phyloP scores from a whole-genome alignment of 2,329 filamentous ascomycete genomes.

The Neofusicoccum umdonicola region DNA sequence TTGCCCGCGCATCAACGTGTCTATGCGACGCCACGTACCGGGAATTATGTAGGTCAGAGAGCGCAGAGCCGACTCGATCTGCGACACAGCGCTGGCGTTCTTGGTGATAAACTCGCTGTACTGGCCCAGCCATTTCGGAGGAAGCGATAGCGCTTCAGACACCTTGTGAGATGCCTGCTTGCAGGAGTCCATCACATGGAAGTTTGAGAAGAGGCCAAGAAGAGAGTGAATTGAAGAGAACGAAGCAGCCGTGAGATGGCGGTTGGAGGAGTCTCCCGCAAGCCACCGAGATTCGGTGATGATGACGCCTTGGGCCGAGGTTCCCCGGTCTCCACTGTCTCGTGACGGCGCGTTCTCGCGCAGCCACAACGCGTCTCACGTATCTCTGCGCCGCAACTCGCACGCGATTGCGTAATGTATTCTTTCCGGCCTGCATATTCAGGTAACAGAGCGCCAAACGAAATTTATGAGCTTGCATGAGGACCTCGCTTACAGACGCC shows the following conservation, averaged over 20 bases:
- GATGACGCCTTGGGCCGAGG: slow-evolving; percentile 16
- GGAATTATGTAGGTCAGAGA: slow-evolving; percentile 96
- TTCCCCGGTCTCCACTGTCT: neutral
- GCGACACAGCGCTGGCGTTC: slow-evolving; percentile 88
- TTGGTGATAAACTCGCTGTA: slow-evolving; percentile 92
- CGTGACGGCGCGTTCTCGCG: slow-evolving; percentile 9
- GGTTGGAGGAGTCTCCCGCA: neutral
- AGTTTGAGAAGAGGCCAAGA: neutral
- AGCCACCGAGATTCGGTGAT: neutral
- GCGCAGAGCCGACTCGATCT: slow-evolving; percentile 89
- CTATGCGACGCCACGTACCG: slow-evolving; percentile 48
- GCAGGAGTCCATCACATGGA: slow-evolving; percentile 27
- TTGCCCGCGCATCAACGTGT: neutral
- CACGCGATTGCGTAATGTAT: neutral
- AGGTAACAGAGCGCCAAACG: neutral
- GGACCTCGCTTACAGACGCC: no score
- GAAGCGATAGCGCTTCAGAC: slow-evolving; percentile 54
- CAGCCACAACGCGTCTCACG: neutral
- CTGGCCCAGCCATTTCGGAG: slow-evolving; percentile 65
- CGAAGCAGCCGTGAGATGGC: neutral
- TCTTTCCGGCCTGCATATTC: neutral
- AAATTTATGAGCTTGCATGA: no score
- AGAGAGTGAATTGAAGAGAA: neutral
- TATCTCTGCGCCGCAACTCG: neutral
- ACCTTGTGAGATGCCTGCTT: slow-evolving; percentile 40